Conservation (phyloP, 768 basidiomycete species). For the Kwoniella dejecticola region DNA sequence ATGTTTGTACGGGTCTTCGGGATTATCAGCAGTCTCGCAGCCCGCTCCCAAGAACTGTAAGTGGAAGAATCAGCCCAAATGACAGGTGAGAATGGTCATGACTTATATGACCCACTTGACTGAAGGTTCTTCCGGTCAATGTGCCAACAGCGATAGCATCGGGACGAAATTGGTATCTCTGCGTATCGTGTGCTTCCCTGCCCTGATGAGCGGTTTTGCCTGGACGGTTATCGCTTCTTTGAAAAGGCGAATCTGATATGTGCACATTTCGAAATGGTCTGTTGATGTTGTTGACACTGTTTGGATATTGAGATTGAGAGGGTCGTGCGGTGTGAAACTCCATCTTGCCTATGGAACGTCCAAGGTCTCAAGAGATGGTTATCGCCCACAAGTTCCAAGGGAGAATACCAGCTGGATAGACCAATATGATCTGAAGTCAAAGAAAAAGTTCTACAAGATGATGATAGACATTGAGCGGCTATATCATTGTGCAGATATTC, state of each 20-base stretch:
- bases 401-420: too few species aligned
- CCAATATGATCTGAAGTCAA: too few species aligned
- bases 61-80: neutral
- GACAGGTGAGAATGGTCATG: too few species aligned
- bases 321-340: neutral
- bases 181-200: slow-evolving; percentile 7
- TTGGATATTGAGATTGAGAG: neutral
- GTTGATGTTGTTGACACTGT: neutral
- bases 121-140: slow-evolving; percentile 31
- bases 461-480: too few species aligned
- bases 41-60: slow-evolving; percentile 30
- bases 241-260: neutral
- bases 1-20: neutral
- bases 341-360: slow-evolving; percentile 1
- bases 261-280: neutral
- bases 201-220: slow-evolving; percentile 7
- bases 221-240: slow-evolving; percentile 4
- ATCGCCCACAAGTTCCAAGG: too few species aligned
- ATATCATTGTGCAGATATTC: too few species aligned
- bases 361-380: too few species aligned
- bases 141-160: slow-evolving; percentile 43
- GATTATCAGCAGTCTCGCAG: slow-evolving; percentile 23
- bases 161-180: slow-evolving; percentile 39
- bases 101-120: slow-evolving; percentile 23
- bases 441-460: too few species aligned